Evolutionary conservation across 2,329 filamentous ascomycete species (phyloP).

Genomic region (Fusarium sterilihyphosum): DNA sequence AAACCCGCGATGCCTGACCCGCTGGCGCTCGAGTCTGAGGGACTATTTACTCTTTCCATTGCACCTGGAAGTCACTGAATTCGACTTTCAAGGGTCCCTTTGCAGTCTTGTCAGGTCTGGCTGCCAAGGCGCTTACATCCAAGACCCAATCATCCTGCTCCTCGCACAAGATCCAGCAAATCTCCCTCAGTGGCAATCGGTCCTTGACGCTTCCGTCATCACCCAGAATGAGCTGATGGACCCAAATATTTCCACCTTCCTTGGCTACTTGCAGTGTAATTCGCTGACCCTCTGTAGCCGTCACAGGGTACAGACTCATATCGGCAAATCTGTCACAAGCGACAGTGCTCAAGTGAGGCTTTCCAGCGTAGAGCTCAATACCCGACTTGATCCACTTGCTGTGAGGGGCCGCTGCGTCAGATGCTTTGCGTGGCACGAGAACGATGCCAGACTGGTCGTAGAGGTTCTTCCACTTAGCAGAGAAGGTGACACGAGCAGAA

Average conservation of each 20-base stretch:
- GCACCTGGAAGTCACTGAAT: neutral
- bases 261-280: neutral
- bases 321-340: neutral
- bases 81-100: neutral
- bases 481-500: neutral
- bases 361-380: neutral
- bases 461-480: neutral
- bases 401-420: neutral
- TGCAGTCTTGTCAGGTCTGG: neutral
- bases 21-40: fast-evolving
- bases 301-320: neutral
- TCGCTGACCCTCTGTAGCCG: neutral
- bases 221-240: neutral
- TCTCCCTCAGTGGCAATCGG: neutral
- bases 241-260: neutral
- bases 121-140: neutral
- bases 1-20: no score
- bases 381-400: neutral
- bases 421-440: neutral
- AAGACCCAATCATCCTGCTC: neutral
- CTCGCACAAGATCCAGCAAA: neutral
- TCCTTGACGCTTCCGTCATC: neutral
- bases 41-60: neutral
- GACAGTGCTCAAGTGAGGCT: neutral
- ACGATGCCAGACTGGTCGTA: neutral